Evolutionary conservation across 1,139 yeast species (phyloP).

Genomic region (Saccharomyces hybrid): DNA sequence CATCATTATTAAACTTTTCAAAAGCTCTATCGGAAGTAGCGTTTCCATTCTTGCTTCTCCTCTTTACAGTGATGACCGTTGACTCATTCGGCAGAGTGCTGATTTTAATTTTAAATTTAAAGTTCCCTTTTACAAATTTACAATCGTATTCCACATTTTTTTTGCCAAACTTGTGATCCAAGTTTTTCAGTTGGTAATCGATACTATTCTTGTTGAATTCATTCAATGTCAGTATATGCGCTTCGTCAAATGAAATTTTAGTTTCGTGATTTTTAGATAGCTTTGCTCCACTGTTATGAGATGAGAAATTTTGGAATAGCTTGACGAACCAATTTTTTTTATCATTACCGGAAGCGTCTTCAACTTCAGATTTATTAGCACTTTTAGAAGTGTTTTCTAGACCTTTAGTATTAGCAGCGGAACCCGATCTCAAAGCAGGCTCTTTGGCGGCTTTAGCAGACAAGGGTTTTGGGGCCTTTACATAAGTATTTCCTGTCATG

Average conservation of each 20-base stretch:
- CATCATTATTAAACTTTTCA: conserved; percentile 18
- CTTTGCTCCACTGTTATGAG: conserved; percentile 3
- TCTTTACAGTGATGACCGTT: conserved; percentile 17
- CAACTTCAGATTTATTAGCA: background rate
- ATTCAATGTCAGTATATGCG: conserved; percentile 21
- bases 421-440: background rate
- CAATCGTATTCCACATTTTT: conserved; percentile 28
- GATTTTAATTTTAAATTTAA: conserved; percentile 24
- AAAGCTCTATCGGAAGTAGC: conserved; percentile 13
- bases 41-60: conserved; percentile 10
- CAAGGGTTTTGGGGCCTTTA: background rate
- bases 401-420: background rate
- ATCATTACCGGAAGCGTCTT: background rate
- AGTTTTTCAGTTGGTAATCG: conserved; percentile 19
- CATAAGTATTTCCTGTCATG: background rate
- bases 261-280: conserved; percentile 18
- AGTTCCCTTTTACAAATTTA: conserved; percentile 21
- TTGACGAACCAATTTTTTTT: background rate
- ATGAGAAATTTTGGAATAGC: background rate
- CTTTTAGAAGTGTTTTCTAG: background rate
- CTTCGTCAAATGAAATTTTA: conserved; percentile 24
- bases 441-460: background rate
- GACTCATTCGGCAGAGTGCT: conserved; percentile 5
- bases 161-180: conserved; percentile 16
- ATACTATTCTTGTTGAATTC: conserved; percentile 24